These are phyloP conservation scores for Yamadazyma diospyri DNA, from an alignment of 1,139 yeast genomes.

Conservation along the genomic window DNA sequence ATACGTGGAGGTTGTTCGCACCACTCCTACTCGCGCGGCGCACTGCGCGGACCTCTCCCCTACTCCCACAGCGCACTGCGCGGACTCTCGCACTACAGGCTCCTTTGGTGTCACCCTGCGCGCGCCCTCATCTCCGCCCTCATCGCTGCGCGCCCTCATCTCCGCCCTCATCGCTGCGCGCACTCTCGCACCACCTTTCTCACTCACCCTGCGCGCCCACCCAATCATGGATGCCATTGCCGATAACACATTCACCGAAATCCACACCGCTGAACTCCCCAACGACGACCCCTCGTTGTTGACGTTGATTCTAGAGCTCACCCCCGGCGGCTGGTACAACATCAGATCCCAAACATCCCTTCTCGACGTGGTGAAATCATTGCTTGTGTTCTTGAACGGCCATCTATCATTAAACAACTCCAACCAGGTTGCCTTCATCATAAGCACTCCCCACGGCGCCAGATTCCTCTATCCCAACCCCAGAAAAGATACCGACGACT, in stretches of 20 bases:
- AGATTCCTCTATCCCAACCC: slow-evolving; percentile 67
- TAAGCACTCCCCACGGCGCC: slow-evolving; percentile 72
- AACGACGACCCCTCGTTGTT: slow-evolving; percentile 77
- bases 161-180: background rate
- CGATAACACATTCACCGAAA: slow-evolving; percentile 58
- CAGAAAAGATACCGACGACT: slow-evolving; percentile 15
- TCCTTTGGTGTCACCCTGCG: no score
- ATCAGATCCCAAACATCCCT: slow-evolving; percentile 44
- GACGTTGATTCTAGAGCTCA: slow-evolving; percentile 73
- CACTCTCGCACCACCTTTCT: no score
- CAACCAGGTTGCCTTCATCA: slow-evolving; percentile 80
- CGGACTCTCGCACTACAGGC: no score
- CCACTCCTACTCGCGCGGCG: no score
- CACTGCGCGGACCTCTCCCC: no score
- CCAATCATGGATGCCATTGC: slow-evolving; percentile 70
- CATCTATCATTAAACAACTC: slow-evolving; percentile 84
- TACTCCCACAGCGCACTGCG: no score
- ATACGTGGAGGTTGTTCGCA: background rate
- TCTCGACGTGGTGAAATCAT: slow-evolving; percentile 53
- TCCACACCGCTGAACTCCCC: slow-evolving; percentile 27
- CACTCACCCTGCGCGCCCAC: background rate
- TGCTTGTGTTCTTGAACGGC: slow-evolving; percentile 74
- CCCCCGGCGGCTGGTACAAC: slow-evolving; percentile 73
- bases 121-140: background rate
- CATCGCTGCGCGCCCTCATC: background rate